phyloP scores from a whole-genome alignment of 306 rosid genomes.

The Inga oerstediana region DNA sequence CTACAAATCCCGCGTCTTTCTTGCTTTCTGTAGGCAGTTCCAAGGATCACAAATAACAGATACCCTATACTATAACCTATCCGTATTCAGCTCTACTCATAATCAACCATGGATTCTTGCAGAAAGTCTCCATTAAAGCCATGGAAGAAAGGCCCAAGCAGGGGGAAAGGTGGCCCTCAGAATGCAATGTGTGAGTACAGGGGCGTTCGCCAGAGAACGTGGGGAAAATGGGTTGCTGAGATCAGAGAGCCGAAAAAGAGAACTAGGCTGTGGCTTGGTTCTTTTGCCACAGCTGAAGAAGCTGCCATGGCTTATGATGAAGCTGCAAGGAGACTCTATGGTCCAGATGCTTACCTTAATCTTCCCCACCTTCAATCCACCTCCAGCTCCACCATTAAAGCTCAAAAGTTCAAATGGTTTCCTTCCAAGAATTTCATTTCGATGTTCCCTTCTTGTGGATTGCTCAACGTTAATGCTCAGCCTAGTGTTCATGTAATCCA shows the following conservation, averaged over 20 bases:
- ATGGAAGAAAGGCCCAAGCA: conserved; percentile 95
- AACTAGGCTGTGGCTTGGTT: conserved; percentile 94
- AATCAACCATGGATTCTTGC: conserved; percentile 63
- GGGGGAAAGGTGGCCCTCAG: conserved; percentile 97
- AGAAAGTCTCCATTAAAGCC: conserved; percentile 78
- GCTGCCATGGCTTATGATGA: conserved; percentile 98
- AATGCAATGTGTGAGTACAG: conserved; percentile 87
- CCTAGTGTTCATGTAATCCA: conserved; percentile 97
- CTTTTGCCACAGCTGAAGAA: conserved; percentile 93
- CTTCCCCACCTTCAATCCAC: conserved; percentile 79
- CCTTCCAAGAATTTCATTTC: conserved; percentile 90
- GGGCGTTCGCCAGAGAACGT: conserved; percentile 91
- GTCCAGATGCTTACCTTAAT: conserved; percentile 91
- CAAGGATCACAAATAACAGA: conserved; percentile 26
- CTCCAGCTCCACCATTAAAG: conserved; percentile 40
- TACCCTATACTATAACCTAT: conserved; percentile 11
- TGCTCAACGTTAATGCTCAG: conserved; percentile 87
- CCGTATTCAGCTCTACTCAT: conserved; percentile 17
- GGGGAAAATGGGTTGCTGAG: conserved; percentile 99
- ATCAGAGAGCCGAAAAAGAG: conserved; percentile 97
- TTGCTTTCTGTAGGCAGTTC: conserved; percentile 32
- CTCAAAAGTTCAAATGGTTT: conserved; percentile 81
- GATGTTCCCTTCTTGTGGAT: conserved; percentile 77
- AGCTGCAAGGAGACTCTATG: conserved; percentile 92
- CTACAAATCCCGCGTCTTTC: conserved; percentile 83